Conservation (phyloP, 495 filamentous ascomycete genomes). For the Penicillium waksmanii region DNA sequence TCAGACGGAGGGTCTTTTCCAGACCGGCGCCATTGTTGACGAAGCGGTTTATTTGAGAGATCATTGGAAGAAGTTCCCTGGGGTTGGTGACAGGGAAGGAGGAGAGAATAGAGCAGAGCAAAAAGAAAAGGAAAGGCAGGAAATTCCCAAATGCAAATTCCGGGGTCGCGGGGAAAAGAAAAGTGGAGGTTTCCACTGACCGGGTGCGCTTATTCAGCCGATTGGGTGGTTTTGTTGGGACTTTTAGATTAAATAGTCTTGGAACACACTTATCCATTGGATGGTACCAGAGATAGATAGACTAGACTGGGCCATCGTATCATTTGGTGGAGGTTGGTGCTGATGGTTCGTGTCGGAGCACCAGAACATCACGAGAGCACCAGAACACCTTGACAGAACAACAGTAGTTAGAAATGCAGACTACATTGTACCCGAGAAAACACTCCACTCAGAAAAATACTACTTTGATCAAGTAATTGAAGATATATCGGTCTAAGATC, state of each 20-base stretch:
- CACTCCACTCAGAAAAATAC: not conserved
- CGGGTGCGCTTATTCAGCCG: slow-evolving; percentile 17
- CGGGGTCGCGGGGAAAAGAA: slow-evolving; percentile 4
- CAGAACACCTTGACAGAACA: too few relatives aligned
- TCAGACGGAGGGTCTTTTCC: slow-evolving; percentile 63
- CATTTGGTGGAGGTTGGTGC: too few relatives aligned
- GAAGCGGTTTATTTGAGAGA: slow-evolving; percentile 42
- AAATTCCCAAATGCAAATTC: not conserved
- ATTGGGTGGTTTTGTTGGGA: not conserved
- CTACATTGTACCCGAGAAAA: too few relatives aligned
- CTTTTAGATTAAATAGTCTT: not conserved
- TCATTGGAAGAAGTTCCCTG: slow-evolving; percentile 10
- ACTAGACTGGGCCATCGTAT: not conserved
- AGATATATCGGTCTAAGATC: not conserved
- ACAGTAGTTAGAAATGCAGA: too few relatives aligned
- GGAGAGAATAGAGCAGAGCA: not conserved
- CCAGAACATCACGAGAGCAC: too few relatives aligned
- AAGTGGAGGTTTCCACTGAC: not conserved
- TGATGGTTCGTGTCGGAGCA: too few relatives aligned
- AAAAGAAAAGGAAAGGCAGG: not conserved
- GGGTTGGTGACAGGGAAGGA: not conserved
- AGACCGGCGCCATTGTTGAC: slow-evolving; percentile 49
- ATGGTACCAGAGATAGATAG: not conserved
- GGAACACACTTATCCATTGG: not conserved
- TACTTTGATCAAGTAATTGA: not conserved